These are phyloP conservation scores for Calophaca sinica DNA, from an alignment of 306 rosid species.

Conservation along the genomic window DNA sequence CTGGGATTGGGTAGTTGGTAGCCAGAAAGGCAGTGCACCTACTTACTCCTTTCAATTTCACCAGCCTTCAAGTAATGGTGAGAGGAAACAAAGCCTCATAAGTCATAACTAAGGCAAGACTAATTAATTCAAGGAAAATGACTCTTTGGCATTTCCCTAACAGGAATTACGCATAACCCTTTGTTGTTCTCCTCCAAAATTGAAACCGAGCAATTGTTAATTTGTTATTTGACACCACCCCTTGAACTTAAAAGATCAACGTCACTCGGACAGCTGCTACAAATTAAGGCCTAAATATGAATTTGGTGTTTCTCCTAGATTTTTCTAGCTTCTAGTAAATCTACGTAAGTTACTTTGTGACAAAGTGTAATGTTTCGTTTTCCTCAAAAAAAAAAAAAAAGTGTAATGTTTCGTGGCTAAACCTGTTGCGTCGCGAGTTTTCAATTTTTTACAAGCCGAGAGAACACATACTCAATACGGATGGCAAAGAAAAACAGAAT, in stretches of 20 bases:
- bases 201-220: background rate
- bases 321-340: conserved; percentile 11
- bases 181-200: conserved; percentile 3
- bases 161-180: background rate
- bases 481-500: too few species aligned
- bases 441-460: too few species aligned
- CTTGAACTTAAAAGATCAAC: conserved; percentile 13
- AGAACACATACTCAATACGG: too few species aligned
- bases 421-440: too few species aligned
- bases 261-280: background rate
- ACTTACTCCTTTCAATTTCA: conserved; percentile 39
- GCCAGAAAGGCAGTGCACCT: conserved; percentile 43
- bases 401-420: too few species aligned
- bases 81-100: conserved; percentile 7
- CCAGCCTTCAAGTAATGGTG: conserved; percentile 30
- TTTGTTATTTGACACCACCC: background rate
- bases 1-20: conserved; percentile 40
- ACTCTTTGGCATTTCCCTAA: conserved; percentile 39
- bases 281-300: conserved; percentile 17
- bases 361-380: too few species aligned
- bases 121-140: conserved; percentile 43
- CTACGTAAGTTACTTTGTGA: background rate
- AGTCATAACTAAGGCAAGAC: conserved; percentile 38
- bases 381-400: too few species aligned
- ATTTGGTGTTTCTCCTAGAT: background rate